phyloP scores from a whole-genome alignment of 371 early-diverging fungal genomes.

The Syncephalastrum monosporum region DNA sequence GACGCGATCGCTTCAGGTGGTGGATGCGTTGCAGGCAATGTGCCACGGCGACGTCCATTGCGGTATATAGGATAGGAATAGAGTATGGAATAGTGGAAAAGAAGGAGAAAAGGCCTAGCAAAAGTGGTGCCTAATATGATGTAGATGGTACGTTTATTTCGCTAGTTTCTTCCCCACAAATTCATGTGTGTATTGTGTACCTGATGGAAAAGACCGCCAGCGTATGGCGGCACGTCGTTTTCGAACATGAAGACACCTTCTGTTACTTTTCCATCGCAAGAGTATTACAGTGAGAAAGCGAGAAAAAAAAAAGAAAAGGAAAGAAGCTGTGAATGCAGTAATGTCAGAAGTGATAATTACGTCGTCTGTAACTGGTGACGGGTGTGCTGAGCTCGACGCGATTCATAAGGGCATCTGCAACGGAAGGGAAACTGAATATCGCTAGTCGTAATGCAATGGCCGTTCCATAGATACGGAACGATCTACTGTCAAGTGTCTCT shows the following conservation, averaged over 20 bases:
- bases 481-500: no score
- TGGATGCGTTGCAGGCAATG: conserved; percentile 54
- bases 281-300: conserved; percentile 3
- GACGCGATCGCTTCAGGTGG: conserved; percentile 35
- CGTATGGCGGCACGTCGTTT: conserved; percentile 82
- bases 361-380: conserved; percentile 79
- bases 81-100: conserved; percentile 32
- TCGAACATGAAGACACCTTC: conserved; percentile 86
- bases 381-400: conserved; percentile 84
- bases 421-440: conserved; percentile 47
- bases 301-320: not conserved
- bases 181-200: conserved; percentile 28
- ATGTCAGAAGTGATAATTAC: conserved; percentile 39
- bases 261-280: conserved; percentile 48
- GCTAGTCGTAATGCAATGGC: conserved; percentile 44
- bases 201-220: conserved; percentile 87
- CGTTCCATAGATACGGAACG: conserved; percentile 8
- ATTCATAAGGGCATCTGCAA: conserved; percentile 41
- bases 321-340: not conserved
- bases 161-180: not conserved
- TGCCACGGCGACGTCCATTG: conserved; percentile 65
- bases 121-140: conserved; percentile 71
- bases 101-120: conserved; percentile 69
- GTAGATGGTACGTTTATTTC: conserved; percentile 1
- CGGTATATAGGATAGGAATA: conserved; percentile 59